These are phyloP conservation scores for Cephalotrichum gorgonifer DNA, from an alignment of 2,329 filamentous ascomycete species.

Conservation along the genomic window DNA sequence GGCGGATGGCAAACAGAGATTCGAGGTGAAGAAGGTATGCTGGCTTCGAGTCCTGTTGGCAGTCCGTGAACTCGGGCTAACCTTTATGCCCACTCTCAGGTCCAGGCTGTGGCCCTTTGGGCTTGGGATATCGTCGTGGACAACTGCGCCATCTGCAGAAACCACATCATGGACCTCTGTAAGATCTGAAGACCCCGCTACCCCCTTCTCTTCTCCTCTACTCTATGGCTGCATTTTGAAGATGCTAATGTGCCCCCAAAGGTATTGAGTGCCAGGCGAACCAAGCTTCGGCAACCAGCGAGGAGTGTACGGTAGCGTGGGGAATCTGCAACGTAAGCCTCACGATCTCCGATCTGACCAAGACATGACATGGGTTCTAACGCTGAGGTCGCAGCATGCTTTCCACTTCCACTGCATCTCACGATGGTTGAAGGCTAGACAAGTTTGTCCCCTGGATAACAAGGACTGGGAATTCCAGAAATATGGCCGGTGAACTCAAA, in stretches of 20 bases:
- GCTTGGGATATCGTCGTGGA: slow-evolving; percentile 99
- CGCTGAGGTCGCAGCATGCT: slow-evolving; percentile 57
- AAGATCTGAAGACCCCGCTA: slow-evolving; percentile 23
- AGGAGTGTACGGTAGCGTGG: slow-evolving; percentile 98
- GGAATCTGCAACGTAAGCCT: slow-evolving; percentile 93
- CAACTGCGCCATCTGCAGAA: slow-evolving; percentile 98
- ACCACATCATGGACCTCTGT: slow-evolving; percentile 99
- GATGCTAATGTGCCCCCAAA: slow-evolving; percentile 20
- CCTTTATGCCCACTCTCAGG: slow-evolving; percentile 1
- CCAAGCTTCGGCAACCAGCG: slow-evolving; percentile 90
- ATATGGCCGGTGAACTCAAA: slow-evolving; percentile 56
- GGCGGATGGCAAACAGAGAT: slow-evolving; percentile 76
- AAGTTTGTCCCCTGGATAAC: slow-evolving; percentile 96
- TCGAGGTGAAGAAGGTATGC: slow-evolving; percentile 94
- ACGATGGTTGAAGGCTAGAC: slow-evolving; percentile 96
- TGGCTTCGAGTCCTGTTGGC: neutral
- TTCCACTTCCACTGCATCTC: slow-evolving; percentile 99
- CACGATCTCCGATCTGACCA: neutral
- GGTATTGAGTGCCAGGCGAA: slow-evolving; percentile 98
- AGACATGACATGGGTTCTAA: slow-evolving; percentile 20
- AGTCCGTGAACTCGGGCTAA: neutral
- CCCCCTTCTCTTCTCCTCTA: too few relatives aligned
- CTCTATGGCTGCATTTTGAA: neutral
- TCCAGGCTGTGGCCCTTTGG: slow-evolving; percentile 85
- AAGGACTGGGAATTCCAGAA: slow-evolving; percentile 99